These are phyloP conservation scores for Apophysomyces ossiformis DNA, from an alignment of 371 early-diverging fungal species.

Conservation along the genomic window DNA sequence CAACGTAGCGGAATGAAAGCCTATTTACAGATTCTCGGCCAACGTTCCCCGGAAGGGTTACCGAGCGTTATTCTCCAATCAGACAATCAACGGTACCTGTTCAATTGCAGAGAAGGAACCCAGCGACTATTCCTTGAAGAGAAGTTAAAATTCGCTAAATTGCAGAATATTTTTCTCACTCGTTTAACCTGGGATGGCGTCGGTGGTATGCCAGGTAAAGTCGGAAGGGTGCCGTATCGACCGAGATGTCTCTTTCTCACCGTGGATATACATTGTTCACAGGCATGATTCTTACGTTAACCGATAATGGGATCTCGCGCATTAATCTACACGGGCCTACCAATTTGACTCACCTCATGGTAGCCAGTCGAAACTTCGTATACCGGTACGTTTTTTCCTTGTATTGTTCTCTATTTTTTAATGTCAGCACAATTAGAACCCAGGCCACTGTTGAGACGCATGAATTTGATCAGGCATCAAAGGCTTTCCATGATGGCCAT, in stretches of 20 bases:
- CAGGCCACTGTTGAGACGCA: slow-evolving; percentile 45
- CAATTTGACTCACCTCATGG: slow-evolving; percentile 83
- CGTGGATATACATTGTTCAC: neutral
- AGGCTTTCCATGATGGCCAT: slow-evolving; percentile 65
- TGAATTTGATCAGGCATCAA: slow-evolving; percentile 43
- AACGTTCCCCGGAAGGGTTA: slow-evolving; percentile 69
- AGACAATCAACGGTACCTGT: slow-evolving; percentile 83
- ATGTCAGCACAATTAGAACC: slow-evolving; percentile 33
- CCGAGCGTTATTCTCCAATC: slow-evolving; percentile 83
- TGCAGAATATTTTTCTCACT: slow-evolving; percentile 81
- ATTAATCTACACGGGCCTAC: slow-evolving; percentile 73
- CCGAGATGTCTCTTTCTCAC: neutral
- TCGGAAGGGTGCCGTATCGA: neutral
- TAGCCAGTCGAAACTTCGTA: slow-evolving; percentile 82
- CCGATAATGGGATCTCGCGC: slow-evolving; percentile 72
- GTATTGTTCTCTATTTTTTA: neutral
- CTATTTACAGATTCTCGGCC: slow-evolving; percentile 76
- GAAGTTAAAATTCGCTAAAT: slow-evolving; percentile 66
- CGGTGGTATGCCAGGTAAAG: slow-evolving; percentile 88
- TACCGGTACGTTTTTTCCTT: slow-evolving; percentile 47
- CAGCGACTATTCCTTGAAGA: slow-evolving; percentile 88
- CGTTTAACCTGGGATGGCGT: slow-evolving; percentile 79
- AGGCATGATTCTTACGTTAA: slow-evolving; percentile 90
- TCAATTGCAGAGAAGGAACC: slow-evolving; percentile 95
- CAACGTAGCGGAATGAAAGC: slow-evolving; percentile 72